phyloP scores from a whole-genome alignment of 192 early-diverging fungal species.

The Coemansia sp. region DNA sequence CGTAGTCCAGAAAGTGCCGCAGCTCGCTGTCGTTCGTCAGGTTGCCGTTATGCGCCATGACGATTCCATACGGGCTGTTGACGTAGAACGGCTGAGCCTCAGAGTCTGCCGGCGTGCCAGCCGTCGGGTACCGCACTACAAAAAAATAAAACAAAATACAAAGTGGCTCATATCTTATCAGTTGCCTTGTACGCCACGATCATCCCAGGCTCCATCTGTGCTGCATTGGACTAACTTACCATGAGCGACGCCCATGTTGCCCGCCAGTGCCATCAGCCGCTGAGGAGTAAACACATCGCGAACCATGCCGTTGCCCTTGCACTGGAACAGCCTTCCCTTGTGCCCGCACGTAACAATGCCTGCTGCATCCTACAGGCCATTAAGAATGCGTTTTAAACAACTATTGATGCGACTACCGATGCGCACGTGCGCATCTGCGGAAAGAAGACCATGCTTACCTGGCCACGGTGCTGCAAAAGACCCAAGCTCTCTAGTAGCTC shows the following conservation, averaged over 20 bases:
- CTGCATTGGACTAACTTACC: slow-evolving; percentile 63
- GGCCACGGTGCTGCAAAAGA: slow-evolving; percentile 96
- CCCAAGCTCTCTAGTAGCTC: slow-evolving; percentile 96
- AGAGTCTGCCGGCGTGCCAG: slow-evolving; percentile 92
- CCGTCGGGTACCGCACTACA: slow-evolving; percentile 97
- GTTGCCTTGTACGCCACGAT: neutral
- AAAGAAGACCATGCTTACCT: slow-evolving; percentile 63
- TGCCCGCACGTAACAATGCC: slow-evolving; percentile 98
- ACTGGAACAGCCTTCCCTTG: slow-evolving; percentile 96
- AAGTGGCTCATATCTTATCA: neutral
- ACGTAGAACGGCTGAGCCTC: slow-evolving; percentile 99
- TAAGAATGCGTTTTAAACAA: neutral
- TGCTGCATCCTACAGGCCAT: slow-evolving; percentile 86
- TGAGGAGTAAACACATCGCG: slow-evolving; percentile 91
- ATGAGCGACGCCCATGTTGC: slow-evolving; percentile 94
- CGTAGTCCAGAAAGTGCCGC: slow-evolving; percentile 85
- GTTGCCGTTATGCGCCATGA: slow-evolving; percentile 98
- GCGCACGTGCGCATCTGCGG: neutral
- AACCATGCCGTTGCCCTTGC: slow-evolving; percentile 99
- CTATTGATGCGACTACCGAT: neutral
- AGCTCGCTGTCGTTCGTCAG: slow-evolving; percentile 93
- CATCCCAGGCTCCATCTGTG: neutral
- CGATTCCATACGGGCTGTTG: slow-evolving; percentile 98
- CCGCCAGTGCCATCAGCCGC: slow-evolving; percentile 77
- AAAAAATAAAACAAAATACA: neutral